phyloP scores from a whole-genome alignment of 306 rosid genomes.

The Vigna radiata region DNA sequence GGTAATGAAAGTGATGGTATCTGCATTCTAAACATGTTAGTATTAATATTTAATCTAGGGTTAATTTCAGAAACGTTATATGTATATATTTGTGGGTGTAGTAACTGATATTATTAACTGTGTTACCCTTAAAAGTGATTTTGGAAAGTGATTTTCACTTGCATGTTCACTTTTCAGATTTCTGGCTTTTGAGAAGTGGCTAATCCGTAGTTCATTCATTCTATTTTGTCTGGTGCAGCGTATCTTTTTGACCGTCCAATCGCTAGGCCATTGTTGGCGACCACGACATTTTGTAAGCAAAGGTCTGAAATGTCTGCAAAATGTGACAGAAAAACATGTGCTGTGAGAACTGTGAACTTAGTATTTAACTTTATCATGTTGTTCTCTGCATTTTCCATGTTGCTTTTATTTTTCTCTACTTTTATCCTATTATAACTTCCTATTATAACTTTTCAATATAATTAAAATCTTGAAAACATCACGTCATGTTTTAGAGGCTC shows the following conservation, averaged over 20 bases:
- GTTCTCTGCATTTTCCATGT: not conserved
- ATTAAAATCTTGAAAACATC: not conserved
- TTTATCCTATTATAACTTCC: not conserved
- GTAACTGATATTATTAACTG: no score
- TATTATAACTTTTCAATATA: not conserved
- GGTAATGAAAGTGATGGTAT: not conserved
- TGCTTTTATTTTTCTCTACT: no score
- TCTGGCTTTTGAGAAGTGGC: not conserved
- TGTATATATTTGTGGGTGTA: no score
- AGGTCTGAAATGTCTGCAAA: not conserved
- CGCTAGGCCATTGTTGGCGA: not conserved
- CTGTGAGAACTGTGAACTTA: not conserved
- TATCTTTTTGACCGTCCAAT: not conserved
- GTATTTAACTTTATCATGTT: not conserved
- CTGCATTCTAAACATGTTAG: not conserved
- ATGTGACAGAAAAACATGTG: not conserved
- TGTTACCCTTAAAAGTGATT: no score
- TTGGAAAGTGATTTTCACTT: no score
- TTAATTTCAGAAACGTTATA: no score
- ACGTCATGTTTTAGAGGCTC: not conserved
- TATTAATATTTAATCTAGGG: no score
- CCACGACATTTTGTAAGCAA: not conserved
- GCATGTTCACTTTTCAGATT: not conserved
- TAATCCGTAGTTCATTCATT: not conserved
- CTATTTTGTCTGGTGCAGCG: not conserved